phyloP scores from a whole-genome alignment of 345 rosid genomes.

The Bruguiera parviflora region DNA sequence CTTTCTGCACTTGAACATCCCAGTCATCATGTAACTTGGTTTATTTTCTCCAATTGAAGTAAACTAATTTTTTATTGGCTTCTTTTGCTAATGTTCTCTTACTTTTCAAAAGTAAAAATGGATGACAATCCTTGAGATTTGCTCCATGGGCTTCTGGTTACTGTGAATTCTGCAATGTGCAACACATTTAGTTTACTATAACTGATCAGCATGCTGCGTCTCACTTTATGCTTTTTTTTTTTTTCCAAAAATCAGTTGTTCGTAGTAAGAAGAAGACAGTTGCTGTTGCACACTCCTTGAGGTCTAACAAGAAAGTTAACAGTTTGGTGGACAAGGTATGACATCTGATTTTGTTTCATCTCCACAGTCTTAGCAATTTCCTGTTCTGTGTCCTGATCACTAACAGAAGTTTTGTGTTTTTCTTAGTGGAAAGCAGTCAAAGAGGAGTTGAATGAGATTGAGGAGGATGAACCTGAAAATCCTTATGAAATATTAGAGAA shows the following conservation, averaged over 20 bases:
- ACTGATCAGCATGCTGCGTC: neutral
- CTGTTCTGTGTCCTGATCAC: neutral
- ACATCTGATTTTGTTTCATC: neutral
- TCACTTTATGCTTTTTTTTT: slow-evolving; percentile 14
- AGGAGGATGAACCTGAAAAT: slow-evolving; percentile 70
- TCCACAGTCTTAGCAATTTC: slow-evolving; percentile 9
- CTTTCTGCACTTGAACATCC: neutral
- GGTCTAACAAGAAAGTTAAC: slow-evolving; percentile 89
- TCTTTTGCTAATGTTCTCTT: no score
- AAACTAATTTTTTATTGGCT: no score
- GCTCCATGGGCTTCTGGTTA: no score
- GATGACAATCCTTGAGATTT: no score
- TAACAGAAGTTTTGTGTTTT: neutral
- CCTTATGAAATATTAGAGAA: slow-evolving; percentile 59
- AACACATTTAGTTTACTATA: neutral
- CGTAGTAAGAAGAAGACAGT: slow-evolving; percentile 76
- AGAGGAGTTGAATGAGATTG: slow-evolving; percentile 80
- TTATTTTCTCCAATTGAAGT: no score
- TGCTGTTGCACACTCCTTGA: slow-evolving; percentile 65
- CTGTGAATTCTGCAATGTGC: neutral
- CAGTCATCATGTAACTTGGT: neutral
- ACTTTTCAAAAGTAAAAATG: no score
- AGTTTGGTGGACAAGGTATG: slow-evolving; percentile 93
- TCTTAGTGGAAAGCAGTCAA: slow-evolving; percentile 97
- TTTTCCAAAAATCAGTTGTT: slow-evolving; percentile 36